A percentile compares a stretch with the other conserved stretches of the same genome.
Evolutionary conservation across 192 early-diverging fungal species (phyloP).

Genomic region (Coemansia sp.): DNA sequence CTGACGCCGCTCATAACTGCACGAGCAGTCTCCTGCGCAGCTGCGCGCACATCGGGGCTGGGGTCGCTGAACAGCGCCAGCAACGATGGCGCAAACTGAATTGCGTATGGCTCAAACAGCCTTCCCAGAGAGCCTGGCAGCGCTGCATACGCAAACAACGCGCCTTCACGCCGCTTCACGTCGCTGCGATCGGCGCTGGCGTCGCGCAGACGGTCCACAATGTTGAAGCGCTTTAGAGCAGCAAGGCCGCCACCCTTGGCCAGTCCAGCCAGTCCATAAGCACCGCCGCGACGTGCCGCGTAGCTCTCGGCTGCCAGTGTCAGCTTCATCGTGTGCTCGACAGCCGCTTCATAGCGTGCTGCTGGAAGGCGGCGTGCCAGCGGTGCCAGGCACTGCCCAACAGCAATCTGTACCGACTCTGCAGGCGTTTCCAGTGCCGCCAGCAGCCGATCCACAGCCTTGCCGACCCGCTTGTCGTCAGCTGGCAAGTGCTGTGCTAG

Average conservation of each 20-base stretch:
- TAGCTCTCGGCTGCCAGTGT: conserved; percentile 76
- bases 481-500: conserved; percentile 86
- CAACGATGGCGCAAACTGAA: conserved; percentile 87
- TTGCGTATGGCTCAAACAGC: conserved; percentile 95
- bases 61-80: conserved; percentile 85
- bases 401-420: conserved; percentile 91
- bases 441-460: conserved; percentile 82
- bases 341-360: conserved; percentile 56
- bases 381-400: conserved; percentile 90
- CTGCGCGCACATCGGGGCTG: conserved; percentile 82
- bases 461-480: conserved; percentile 60
- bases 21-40: conserved; percentile 81
- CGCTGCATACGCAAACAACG: conserved; percentile 91
- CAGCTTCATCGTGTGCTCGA: conserved; percentile 64
- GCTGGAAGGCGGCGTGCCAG: conserved; percentile 73
- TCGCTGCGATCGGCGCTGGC: conserved; percentile 70
- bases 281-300: conserved; percentile 85
- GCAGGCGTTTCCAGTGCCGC: conserved; percentile 90
- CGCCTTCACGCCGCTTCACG: conserved; percentile 79
- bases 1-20: conserved; percentile 94
- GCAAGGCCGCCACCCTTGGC: conserved; percentile 88
- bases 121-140: conserved; percentile 80
- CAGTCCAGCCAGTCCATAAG: conserved; percentile 93
- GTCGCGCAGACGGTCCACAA: conserved; percentile 76
- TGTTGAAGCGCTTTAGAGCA: conserved; percentile 76